Base-by-base conservation (phyloP, 352 stramenopile genomes). In the Pythium utonaiense region DNA sequence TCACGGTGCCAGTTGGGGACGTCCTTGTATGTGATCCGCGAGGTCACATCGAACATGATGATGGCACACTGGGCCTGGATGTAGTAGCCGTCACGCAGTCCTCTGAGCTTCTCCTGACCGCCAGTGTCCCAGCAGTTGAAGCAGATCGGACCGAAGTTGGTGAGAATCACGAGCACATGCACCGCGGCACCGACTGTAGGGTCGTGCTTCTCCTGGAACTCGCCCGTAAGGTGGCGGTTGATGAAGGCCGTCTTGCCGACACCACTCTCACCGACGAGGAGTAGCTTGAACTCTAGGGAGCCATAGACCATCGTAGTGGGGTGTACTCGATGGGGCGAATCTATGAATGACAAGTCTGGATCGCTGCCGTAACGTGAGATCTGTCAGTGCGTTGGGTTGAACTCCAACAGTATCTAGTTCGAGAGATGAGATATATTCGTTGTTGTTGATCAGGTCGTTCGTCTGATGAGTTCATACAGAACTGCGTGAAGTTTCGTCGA, bases 31-130 rank as follows among this genome's bases (percentile, higher is more conserved):
- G 98, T 99, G 67, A 99, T 99, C 71, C 98, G 95, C 57, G 94
- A 98, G 12, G 98, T 99, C 42, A 99, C 97, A 69, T 99, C 98
- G 67, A 99, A 99, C 98, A 99, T 99, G 78, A 99, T 99, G 76
- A 99, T 99, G 47, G 97, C 97, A 70, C 97, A 99, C 79, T 99
- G 96, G 41, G 96, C 97, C 80, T 99, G 96, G 75, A 99, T 98
- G 86, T 98, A 98, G 86, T 98, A 98, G 40, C 95, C 95, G 61
- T 98, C 95, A 40, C 94, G 80, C 21, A 98, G 84, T 66, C 93
- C 95, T 57, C 92, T 93, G 66, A 98, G 98, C 83, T 99, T 99
- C 72, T 99, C 97, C 82, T 99, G 97, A 57, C 97, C 98, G 57
- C 97, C 98, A 30, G 97, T 99, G 80, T 99, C 98, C 97, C 97